A percentile compares a stretch with the other conserved stretches of the same genome.
Evolutionary conservation across 371 early-diverging fungal genomes (phyloP).

Genomic region (Nosema muscidifuracis): DNA sequence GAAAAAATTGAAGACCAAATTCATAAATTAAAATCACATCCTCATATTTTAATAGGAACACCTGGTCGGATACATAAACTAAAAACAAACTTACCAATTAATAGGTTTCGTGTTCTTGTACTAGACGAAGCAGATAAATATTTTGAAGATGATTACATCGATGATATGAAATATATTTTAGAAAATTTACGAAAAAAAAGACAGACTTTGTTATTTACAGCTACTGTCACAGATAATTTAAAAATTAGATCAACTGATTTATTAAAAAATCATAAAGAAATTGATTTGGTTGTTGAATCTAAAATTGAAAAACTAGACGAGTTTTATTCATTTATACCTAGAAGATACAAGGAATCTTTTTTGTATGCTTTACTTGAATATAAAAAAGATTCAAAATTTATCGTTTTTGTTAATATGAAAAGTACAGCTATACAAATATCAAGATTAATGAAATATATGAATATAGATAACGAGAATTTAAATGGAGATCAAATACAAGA

Average conservation of each 20-base stretch:
- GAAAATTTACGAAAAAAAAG: slow-evolving; percentile 78
- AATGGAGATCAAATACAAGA: slow-evolving; percentile 84
- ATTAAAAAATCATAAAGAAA: slow-evolving; percentile 70
- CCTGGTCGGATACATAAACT: slow-evolving; percentile 92
- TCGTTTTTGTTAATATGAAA: slow-evolving; percentile 88
- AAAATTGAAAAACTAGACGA: slow-evolving; percentile 80
- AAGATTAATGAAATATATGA: slow-evolving; percentile 75
- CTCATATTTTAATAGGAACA: slow-evolving; percentile 90
- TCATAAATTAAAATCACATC: slow-evolving; percentile 74
- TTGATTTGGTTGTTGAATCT: slow-evolving; percentile 68
- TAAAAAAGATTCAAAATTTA: slow-evolving; percentile 69
- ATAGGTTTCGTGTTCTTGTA: slow-evolving; percentile 75
- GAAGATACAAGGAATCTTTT: slow-evolving; percentile 78
- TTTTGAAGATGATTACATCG: slow-evolving; percentile 86
- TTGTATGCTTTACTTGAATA: slow-evolving; percentile 65
- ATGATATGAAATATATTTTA: slow-evolving; percentile 81
- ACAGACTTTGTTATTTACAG: slow-evolving; percentile 84
- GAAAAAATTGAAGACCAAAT: slow-evolving; percentile 82
- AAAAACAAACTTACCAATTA: slow-evolving; percentile 71
- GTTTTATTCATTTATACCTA: slow-evolving; percentile 79
- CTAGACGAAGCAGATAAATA: slow-evolving; percentile 97
- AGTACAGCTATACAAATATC: slow-evolving; percentile 83
- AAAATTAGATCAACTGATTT: slow-evolving; percentile 77
- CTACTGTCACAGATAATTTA: slow-evolving; percentile 91
- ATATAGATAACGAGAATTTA: slow-evolving; percentile 71